phyloP scores from a whole-genome alignment of 257 asterid genomes.

The Buddleja alternifolia region DNA sequence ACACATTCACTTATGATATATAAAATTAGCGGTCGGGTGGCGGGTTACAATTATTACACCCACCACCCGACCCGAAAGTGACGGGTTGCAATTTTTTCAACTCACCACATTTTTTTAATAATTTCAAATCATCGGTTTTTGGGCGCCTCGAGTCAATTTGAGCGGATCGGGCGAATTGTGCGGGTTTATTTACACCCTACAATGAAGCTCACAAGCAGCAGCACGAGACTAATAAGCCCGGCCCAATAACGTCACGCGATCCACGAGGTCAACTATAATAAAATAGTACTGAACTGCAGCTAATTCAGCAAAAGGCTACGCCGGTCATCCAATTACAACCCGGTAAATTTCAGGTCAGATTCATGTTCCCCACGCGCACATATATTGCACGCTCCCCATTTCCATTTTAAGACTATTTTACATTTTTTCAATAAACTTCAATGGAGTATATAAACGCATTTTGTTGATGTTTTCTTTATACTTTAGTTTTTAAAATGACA shows the following conservation, averaged over 20 bases:
- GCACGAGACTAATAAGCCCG: neutral
- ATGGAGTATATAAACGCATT: neutral
- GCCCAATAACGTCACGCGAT: constrained; percentile 22
- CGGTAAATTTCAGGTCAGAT: neutral
- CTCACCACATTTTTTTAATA: no score
- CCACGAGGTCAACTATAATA: constrained; percentile 28
- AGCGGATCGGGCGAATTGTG: no score
- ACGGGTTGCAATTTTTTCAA: no score
- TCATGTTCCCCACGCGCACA: constrained; percentile 20
- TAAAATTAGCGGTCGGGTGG: no score
- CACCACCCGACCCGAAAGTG: no score
- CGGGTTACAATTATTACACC: no score
- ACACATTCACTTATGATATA: no score
- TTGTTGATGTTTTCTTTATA: neutral
- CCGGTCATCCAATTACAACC: constrained; percentile 21
- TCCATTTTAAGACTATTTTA: neutral
- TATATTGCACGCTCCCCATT: neutral
- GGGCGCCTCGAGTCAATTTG: no score
- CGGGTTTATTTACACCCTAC: no score
- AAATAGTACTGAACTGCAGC: neutral
- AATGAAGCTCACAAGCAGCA: constrained; percentile 2
- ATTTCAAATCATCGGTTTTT: no score
- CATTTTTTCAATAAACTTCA: neutral
- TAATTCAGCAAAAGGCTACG: constrained; percentile 2
- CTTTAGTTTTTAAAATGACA: no score